Evolutionary conservation across 495 filamentous ascomycete genomes (phyloP).

Genomic region (Hypoxylon lienhwacheense): DNA sequence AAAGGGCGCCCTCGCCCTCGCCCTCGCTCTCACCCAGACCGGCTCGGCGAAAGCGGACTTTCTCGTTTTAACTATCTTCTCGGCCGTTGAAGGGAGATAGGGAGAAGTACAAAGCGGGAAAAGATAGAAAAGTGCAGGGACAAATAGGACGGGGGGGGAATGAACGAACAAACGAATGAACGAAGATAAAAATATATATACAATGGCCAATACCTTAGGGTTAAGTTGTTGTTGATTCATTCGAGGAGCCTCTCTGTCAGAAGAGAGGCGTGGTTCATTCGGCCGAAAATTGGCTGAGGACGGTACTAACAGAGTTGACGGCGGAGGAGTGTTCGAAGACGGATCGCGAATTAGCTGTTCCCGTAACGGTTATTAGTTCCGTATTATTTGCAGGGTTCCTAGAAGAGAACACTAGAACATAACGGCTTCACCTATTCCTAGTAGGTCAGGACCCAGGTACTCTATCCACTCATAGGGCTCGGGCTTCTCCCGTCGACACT

Average conservation of each 20-base stretch:
- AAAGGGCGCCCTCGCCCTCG: no score
- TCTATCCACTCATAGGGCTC: slow-evolving; percentile 32
- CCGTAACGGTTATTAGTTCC: slow-evolving; percentile 31
- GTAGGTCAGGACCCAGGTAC: slow-evolving; percentile 3
- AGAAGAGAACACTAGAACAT: slow-evolving; percentile 1
- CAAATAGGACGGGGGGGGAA: background rate
- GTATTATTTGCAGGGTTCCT: slow-evolving; percentile 18
- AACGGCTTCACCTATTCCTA: slow-evolving; percentile 22
- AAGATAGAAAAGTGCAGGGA: slow-evolving; percentile 15
- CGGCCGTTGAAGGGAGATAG: slow-evolving; percentile 3
- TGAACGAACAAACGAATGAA: slow-evolving; percentile 18
- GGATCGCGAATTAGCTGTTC: slow-evolving; percentile 25
- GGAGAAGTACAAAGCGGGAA: background rate
- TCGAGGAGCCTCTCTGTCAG: slow-evolving; percentile 45
- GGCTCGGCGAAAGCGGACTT: slow-evolving; percentile 26
- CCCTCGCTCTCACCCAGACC: slow-evolving; percentile 25
- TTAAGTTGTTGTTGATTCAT: slow-evolving; percentile 56
- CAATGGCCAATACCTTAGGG: slow-evolving; percentile 46
- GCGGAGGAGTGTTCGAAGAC: slow-evolving; percentile 22
- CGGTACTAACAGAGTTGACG: slow-evolving; percentile 11
- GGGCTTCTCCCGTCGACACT: slow-evolving; percentile 13
- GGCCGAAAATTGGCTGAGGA: slow-evolving; percentile 36
- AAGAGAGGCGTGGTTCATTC: slow-evolving; percentile 45
- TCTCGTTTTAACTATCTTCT: slow-evolving; percentile 10
- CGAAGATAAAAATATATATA: slow-evolving; percentile 26